phyloP scores from a whole-genome alignment of 176 grass and related monocot species.

The Leersia perrieri region DNA sequence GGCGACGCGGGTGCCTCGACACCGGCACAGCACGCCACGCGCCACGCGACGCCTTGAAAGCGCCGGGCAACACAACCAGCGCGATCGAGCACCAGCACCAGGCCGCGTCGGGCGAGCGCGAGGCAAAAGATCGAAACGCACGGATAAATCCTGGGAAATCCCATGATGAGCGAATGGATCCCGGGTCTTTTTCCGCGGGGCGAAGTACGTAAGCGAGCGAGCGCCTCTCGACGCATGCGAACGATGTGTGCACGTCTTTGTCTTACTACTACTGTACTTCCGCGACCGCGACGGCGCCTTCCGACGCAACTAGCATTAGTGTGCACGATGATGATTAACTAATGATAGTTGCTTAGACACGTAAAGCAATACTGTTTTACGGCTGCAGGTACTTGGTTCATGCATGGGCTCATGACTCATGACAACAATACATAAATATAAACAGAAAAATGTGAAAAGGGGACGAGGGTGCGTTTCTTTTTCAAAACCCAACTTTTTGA shows the following conservation, averaged over 20 bases:
- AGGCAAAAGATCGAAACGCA: neutral
- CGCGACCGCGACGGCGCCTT: slow-evolving; percentile 43
- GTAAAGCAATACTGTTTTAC: slow-evolving; percentile 7
- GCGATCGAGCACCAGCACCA: neutral
- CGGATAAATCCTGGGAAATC: neutral
- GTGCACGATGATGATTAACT: slow-evolving; percentile 19
- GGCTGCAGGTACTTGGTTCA: neutral
- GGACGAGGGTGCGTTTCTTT: neutral
- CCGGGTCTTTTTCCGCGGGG: neutral
- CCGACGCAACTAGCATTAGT: slow-evolving; percentile 41
- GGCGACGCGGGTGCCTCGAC: slow-evolving; percentile 23
- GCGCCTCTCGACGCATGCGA: neutral
- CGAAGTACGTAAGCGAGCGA: neutral
- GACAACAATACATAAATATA: neutral
- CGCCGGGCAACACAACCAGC: neutral
- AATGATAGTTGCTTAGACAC: slow-evolving; percentile 21
- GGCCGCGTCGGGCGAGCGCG: too few species aligned
- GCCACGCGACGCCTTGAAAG: slow-evolving; percentile 10
- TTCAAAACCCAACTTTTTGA: neutral
- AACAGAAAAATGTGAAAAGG: neutral
- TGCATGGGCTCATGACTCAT: neutral
- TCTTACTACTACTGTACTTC: neutral
- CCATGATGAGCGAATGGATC: neutral
- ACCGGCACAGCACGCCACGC: slow-evolving; percentile 25
- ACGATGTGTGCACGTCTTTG: slow-evolving; percentile 23